phyloP scores from a whole-genome alignment of 2,329 filamentous ascomycete genomes.

The Penicillium sp. region DNA sequence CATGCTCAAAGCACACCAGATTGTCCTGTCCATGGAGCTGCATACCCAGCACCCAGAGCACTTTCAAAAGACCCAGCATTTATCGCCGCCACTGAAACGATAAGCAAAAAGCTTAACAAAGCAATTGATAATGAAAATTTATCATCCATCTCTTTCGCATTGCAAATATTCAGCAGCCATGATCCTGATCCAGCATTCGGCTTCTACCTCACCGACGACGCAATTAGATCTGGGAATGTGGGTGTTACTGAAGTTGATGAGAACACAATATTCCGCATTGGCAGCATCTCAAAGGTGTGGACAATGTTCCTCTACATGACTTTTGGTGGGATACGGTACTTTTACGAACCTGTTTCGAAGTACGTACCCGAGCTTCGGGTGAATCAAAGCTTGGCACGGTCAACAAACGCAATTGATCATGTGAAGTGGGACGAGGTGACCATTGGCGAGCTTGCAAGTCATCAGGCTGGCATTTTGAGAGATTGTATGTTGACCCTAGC shows the following conservation, averaged over 20 bases:
- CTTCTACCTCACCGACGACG: slow-evolving; percentile 39
- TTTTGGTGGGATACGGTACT: slow-evolving; percentile 21
- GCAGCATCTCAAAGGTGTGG: slow-evolving; percentile 47
- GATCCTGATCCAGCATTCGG: slow-evolving; percentile 23
- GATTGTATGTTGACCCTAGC: slow-evolving; percentile 32
- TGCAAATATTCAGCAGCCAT: slow-evolving; percentile 43
- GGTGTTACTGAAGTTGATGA: slow-evolving; percentile 40
- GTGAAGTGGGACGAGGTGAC: slow-evolving; percentile 32
- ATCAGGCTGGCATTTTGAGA: slow-evolving; percentile 39
- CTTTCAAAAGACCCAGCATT: not conserved
- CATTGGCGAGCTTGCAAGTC: slow-evolving; percentile 40
- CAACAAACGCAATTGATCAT: slow-evolving; percentile 7
- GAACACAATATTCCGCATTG: slow-evolving; percentile 48
- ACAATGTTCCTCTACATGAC: slow-evolving; percentile 41
- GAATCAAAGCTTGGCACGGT: not conserved
- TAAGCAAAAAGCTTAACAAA: slow-evolving; percentile 1
- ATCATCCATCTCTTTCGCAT: slow-evolving; percentile 38
- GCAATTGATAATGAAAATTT: slow-evolving; percentile 2
- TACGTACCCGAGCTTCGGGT: slow-evolving; percentile 28
- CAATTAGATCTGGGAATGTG: slow-evolving; percentile 25
- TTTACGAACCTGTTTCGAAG: slow-evolving; percentile 24
- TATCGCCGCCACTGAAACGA: not conserved
- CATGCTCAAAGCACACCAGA: not conserved
- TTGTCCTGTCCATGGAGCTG: slow-evolving; percentile 9
- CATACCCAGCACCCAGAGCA: slow-evolving; percentile 9